phyloP scores from a whole-genome alignment of 345 rosid genomes.

The Aquilaria malaccensis region DNA sequence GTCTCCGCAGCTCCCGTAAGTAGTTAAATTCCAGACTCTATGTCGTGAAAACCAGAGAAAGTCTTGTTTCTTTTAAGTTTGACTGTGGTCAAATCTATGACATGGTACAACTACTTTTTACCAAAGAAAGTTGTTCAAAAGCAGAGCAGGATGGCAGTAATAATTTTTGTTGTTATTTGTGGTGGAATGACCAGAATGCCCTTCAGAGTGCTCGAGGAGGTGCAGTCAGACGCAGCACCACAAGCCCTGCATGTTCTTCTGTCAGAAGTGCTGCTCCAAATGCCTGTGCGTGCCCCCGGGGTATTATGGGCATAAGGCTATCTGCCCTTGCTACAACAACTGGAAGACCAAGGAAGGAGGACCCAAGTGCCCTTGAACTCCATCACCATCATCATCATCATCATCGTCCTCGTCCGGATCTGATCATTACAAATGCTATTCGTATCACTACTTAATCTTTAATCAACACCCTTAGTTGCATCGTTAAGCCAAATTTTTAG shows the following conservation, averaged over 20 bases:
- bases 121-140: not conserved
- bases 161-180: not conserved
- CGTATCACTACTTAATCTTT: not conserved
- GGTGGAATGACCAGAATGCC: slow-evolving; percentile 52
- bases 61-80: not conserved
- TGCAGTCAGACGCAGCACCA: slow-evolving; percentile 47
- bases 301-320: slow-evolving; percentile 44
- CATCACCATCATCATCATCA: too few relatives aligned
- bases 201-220: slow-evolving; percentile 46
- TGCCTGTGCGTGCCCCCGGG: slow-evolving; percentile 85
- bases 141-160: not conserved
- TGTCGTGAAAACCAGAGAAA: not conserved
- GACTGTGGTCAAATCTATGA: slow-evolving; percentile 15
- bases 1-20: slow-evolving; percentile 44
- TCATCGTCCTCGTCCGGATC: not conserved
- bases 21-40: not conserved
- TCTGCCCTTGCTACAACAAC: slow-evolving; percentile 79
- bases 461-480: not conserved
- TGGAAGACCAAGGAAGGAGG: slow-evolving; percentile 69
- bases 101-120: not conserved
- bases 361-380: slow-evolving; percentile 59
- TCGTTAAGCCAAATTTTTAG: not conserved
- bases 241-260: slow-evolving; percentile 55
- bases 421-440: not conserved
- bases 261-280: slow-evolving; percentile 62